Base-by-base conservation (phyloP, 164 flowering plant genomes). In the grape (Vitis vinifera) region DNA sequence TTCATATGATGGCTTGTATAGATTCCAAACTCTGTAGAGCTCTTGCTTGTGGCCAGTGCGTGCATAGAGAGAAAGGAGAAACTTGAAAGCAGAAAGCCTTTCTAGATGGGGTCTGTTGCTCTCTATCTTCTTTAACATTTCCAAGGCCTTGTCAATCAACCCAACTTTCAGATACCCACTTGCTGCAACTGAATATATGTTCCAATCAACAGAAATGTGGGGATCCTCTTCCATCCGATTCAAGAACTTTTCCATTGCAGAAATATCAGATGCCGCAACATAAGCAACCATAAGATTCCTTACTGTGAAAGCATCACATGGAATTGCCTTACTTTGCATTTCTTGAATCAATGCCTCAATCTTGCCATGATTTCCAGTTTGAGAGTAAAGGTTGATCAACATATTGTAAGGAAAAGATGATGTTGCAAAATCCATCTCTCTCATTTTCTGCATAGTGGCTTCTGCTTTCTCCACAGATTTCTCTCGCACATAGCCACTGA, bases 111-210 rank as follows among this genome's bases (percentile, higher is more conserved):
- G 44, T 0, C 8, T 10, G 81, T 81, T 19, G 31, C 17, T 16
- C 63, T 60, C 23, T 13, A 67, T 10, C 37, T 52, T 30, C 68
- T 71, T 73, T 23, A 83, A 57, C 75, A 73, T 73, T 51, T 62
- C 51, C 51, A 77, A 11, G 7, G 86, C 80, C 73, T 76, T 74
- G 3, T 77, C 81, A 27, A 51, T 8, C 1, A 51, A 63, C 14
- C 86, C 88, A 50, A 72, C 82, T 73, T 76, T 87, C 49, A 81
- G 29, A 65, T 81, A 88, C 3, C 69, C 76, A 58, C 77, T 62
- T 56, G 90, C 91, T 2, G 76, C 84, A 48, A 75, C 63, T 37
- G 71, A 16, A 53, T 82, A 85, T n/a, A 63, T 29, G n/a, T 55
- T 67, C 81, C 86, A 83, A 11, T 82, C 80, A 64, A 77, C 14